Evolutionary conservation across 352 stramenopile species (phyloP).

Genomic region (Pseudoperonospora humuli): DNA sequence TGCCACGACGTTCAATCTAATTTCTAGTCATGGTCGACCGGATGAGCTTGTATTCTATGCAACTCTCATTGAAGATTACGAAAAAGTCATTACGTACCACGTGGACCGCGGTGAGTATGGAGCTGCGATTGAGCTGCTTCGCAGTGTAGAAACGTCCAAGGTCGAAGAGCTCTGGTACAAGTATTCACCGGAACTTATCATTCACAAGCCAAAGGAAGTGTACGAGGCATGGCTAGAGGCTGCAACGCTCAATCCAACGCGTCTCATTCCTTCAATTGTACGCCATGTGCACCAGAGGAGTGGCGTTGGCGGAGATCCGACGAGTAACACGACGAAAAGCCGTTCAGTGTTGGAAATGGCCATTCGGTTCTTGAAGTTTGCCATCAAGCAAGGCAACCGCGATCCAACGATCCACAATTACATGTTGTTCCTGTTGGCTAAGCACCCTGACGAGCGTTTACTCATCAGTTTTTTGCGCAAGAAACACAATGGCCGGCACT

Average conservation of each 20-base stretch:
- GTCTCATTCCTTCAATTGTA: constrained; percentile 90
- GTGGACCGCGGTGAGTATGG: constrained; percentile 86
- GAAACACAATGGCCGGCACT: constrained; percentile 75
- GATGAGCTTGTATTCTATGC: constrained; percentile 91
- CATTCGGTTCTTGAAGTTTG: constrained; percentile 90
- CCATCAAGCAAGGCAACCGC: constrained; percentile 86
- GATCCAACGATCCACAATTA: constrained; percentile 92
- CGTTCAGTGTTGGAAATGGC: constrained; percentile 82
- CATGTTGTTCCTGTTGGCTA: constrained; percentile 84
- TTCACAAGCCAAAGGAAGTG: constrained; percentile 86
- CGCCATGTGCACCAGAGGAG: constrained; percentile 82
- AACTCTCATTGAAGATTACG: constrained; percentile 90
- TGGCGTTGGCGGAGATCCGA: constrained; percentile 6
- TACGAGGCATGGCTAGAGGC: constrained; percentile 89
- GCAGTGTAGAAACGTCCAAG: constrained; percentile 83
- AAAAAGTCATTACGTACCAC: constrained; percentile 91
- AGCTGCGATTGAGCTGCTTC: constrained; percentile 83
- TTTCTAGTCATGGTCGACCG: constrained; percentile 87
- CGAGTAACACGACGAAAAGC: constrained; percentile 34
- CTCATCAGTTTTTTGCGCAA: constrained; percentile 89
- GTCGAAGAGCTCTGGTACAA: constrained; percentile 93
- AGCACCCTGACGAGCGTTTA: constrained; percentile 81
- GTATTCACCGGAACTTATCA: constrained; percentile 89
- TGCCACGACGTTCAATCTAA: constrained; percentile 87
- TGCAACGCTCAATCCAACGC: constrained; percentile 84